Evolutionary conservation across 176 grass and related monocot genomes (phyloP), one percentile per base, ranked within the genome.

Genomic region (Oryza meridionalis): DNA sequence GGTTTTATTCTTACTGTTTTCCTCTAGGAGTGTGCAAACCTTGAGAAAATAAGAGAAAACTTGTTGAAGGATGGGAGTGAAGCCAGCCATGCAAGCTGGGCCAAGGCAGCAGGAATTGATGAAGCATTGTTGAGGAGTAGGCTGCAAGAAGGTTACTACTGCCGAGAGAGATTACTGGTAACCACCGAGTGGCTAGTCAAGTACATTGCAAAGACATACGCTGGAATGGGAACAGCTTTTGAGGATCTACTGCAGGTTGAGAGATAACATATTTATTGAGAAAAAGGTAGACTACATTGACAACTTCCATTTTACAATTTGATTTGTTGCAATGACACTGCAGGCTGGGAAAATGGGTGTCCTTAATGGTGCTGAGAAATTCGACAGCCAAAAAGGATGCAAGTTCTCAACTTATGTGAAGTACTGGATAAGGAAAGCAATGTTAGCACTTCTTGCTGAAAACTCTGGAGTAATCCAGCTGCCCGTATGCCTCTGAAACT

Each of bases 221-320:
- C 70, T 7, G 92, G 92, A 86, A 77, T 95, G 65, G 92, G 95
- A 9, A 90, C 94, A 37, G 87, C 82, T 10, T 88, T 89, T 82
- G 95, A 98, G 16, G 95, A 98, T 85, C 75, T 98, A 71, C 85
- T 95, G 63, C 95, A 98, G 95, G 95, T 95, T 74, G 17, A n/a
- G 40, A 75, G 24, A 64, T 44, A 29, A 29, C 15, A 71, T 55
- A 27, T 70, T 71, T 58, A 10, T 62, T 24, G 58, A 62, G n/a
- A 19, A 62, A 62, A 62, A 62, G 8, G 19, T 62, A 62, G 1
- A 2, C 58, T 58, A 44, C 10, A 55, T 50, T 69, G 38, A 44
- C 40, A 81, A 42, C 3, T 76, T 50, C 7, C 51, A 16, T 53
- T 77, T 55, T 62, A 43, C 44, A 33, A 75, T 33, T 33, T 17